A percentile compares a stretch with the other conserved stretches of the same genome.
Conservation (phyloP, 768 basidiomycete genomes). For the Dictyophora rubrovolvata region DNA sequence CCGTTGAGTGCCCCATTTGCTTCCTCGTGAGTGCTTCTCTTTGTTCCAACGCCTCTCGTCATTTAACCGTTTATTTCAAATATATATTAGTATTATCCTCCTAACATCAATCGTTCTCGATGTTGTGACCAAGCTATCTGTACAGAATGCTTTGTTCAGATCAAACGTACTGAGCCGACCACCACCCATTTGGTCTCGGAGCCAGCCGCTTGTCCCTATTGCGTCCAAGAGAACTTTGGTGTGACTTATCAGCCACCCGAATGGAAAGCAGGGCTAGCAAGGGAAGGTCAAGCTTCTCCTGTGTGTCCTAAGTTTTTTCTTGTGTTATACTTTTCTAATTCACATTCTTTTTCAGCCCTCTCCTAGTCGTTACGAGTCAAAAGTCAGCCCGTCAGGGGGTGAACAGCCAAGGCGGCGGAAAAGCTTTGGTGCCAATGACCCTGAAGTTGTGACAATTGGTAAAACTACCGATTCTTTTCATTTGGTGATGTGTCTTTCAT, state of each 20-base stretch:
- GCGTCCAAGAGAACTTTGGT: constrained; percentile 96
- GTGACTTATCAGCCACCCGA: constrained; percentile 74
- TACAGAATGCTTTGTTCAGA: constrained; percentile 98
- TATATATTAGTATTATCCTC: constrained; percentile 75
- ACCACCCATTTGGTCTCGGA: constrained; percentile 93
- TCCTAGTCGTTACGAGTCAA: constrained; percentile 48
- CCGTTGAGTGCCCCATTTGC: constrained; percentile 95
- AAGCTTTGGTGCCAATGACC: constrained; percentile 76
- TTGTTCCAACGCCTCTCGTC: constrained; percentile 1
- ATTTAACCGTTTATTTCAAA: constrained; percentile 13
- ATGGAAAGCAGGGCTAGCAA: constrained; percentile 74
- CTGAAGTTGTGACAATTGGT: constrained; percentile 91
- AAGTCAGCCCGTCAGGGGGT: constrained; percentile 25
- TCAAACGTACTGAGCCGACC: constrained; percentile 92
- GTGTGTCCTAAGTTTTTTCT: constrained; percentile 26
- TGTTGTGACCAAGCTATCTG: constrained; percentile 99
- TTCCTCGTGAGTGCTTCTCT: constrained; percentile 62
- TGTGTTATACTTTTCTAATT: constrained; percentile 14
- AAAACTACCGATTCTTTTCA: background rate
- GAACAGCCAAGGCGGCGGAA: constrained; percentile 46
- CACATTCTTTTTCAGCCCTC: constrained; percentile 21
- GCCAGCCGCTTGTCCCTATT: constrained; percentile 94
- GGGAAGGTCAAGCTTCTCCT: constrained; percentile 39
- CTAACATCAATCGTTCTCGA: constrained; percentile 93
- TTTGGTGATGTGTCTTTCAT: background rate